Conservation (phyloP, 345 rosid species). For the Linum tenue region DNA sequence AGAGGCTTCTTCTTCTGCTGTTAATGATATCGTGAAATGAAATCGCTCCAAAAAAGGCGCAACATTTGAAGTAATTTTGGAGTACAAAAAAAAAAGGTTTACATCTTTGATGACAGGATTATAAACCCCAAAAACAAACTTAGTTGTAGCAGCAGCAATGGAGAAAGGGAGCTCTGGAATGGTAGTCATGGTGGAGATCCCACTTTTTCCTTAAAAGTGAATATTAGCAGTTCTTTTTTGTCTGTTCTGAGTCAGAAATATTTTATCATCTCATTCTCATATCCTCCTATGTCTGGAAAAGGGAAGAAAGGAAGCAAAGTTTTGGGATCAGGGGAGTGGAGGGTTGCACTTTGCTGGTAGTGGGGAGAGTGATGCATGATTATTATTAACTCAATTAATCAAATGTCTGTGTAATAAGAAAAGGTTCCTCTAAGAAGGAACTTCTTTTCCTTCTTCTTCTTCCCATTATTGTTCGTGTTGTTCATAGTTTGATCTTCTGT, state of each 20-base stretch:
- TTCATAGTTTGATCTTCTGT: background rate
- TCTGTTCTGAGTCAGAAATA: background rate
- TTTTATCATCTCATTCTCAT: too few species aligned
- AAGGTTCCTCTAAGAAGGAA: background rate
- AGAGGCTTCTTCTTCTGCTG: conserved; percentile 79
- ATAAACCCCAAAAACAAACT: background rate
- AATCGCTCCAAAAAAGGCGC: background rate
- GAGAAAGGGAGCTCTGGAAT: too few species aligned
- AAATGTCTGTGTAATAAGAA: background rate
- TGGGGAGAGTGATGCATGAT: background rate
- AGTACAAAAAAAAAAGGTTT: background rate
- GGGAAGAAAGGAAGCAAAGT: background rate
- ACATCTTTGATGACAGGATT: background rate
- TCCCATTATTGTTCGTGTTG: background rate
- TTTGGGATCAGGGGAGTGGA: background rate
- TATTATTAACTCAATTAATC: background rate
- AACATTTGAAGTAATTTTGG: background rate
- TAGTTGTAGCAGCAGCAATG: background rate
- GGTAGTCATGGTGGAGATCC: background rate
- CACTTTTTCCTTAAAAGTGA: background rate
- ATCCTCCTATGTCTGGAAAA: background rate
- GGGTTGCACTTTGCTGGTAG: background rate
- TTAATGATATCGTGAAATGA: conserved; percentile 26
- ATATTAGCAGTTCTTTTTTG: background rate
- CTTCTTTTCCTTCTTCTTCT: background rate